Base-by-base conservation (phyloP, 2,329 filamentous ascomycete genomes). In the Phialophora tarda region DNA sequence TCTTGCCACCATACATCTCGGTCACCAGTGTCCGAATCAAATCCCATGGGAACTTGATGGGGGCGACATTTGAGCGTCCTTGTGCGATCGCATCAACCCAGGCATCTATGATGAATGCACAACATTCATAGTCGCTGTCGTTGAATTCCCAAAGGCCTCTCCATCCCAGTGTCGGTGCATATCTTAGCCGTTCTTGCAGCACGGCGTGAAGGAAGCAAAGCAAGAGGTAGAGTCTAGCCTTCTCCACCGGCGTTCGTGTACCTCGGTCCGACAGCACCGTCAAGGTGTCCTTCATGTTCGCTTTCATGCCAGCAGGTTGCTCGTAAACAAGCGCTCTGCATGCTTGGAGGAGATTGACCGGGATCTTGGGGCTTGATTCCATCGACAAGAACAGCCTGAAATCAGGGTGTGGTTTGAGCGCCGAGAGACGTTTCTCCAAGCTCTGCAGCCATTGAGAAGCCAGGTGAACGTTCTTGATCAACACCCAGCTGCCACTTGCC, bases 141-240 rank as follows among this genome's bases (percentile, higher is more conserved):
- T 99, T 99, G 79, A 99, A 99, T 80, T 99, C 96, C 95, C 96
- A 99, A 85, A 97, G 97, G 62, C 93, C 92, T 82, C 96, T 97
- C 95, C 95, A 99, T 67, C 95, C 95, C 63, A 99, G 83, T 64
- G 86, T 94, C 0, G 95, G 96, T 26, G 94, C 93, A 77, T 99
- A 99, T 69, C 95, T 90, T 69, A 99, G 83, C 73, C 96, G 86
- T 79, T 99, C 95, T 78, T 99, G 95, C 11, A 97, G 89, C 44
- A 99, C 93, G 6, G 95, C 96, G 77, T 99, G 95, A 73, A 99
- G 77, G 85, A 99, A 98, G 2, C 91, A 95, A 44, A 99, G 85
- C 57, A 99, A 83, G 56, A 99, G 84, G 75, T 99, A 98, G 60
- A 99, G 82, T 70, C 96, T 88, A 24, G 90, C 89, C 76, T 95